phyloP scores from a whole-genome alignment of 768 basidiomycete genomes.

The Dictyophora rubrovolvata region DNA sequence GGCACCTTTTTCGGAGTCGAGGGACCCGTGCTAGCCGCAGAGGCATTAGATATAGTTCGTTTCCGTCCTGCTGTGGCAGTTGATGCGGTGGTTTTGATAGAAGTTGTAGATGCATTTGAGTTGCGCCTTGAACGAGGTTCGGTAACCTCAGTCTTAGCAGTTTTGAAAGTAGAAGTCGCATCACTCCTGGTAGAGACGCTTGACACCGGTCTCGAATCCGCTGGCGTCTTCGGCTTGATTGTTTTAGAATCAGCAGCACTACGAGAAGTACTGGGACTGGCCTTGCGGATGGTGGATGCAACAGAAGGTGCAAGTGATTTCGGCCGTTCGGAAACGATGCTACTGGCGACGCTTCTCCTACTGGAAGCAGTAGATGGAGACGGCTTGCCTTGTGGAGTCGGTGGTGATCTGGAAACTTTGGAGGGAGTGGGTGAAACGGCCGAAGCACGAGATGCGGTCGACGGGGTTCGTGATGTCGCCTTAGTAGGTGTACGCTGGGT shows the following conservation, averaged over 20 bases:
- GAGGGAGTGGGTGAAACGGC: background rate
- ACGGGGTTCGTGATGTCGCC: background rate
- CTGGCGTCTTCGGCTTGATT: conserved; percentile 14
- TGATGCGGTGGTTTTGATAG: conserved; percentile 2
- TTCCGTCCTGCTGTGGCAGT: conserved; percentile 4
- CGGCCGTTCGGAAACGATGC: conserved; percentile 11
- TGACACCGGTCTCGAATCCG: conserved; percentile 16
- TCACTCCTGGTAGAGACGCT: conserved; percentile 26
- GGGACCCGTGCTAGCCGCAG: conserved; percentile 8
- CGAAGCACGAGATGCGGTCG: background rate
- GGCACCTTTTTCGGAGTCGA: conserved; percentile 5
- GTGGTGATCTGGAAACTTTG: background rate
- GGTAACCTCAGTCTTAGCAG: conserved; percentile 28
- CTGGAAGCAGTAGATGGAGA: conserved; percentile 4
- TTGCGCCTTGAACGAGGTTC: conserved; percentile 10
- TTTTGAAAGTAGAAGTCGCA: conserved; percentile 34
- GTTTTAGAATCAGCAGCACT: background rate
- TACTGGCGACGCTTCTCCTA: conserved; percentile 6
- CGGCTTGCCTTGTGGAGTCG: conserved; percentile 3
- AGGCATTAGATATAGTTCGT: conserved; percentile 8
- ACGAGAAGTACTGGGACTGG: conserved; percentile 4
- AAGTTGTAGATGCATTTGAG: conserved; percentile 16
- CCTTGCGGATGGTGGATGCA: conserved; percentile 28
- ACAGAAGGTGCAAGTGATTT: conserved; percentile 25
- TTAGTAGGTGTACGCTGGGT: background rate